Evolutionary conservation across 768 basidiomycete genomes (phyloP), one percentile per base, ranked within the genome.

Genomic region (Russula griseocarnosa): DNA sequence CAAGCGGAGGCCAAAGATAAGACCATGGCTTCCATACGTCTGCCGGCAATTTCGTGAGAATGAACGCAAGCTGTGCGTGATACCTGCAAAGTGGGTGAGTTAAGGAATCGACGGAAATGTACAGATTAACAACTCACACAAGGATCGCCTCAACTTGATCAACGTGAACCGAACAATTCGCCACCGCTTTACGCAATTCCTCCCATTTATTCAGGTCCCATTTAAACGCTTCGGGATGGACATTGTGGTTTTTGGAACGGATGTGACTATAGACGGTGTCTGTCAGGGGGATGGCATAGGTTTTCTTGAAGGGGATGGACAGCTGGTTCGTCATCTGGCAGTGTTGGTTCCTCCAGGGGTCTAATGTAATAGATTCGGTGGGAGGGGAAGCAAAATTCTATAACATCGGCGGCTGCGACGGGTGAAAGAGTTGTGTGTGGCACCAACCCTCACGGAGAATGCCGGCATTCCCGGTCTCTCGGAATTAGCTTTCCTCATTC

Each of bases 21-120:
- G 24, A 49, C 58, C 51, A 28, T 52, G 30, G 72, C 76, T 71
- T 61, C 86, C 79, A 34, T 44, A 83, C 95, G 74, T 96, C 86
- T 8, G 81, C 75, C 2, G 96, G 95, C 8, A 98, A 77, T 72
- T 98, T 98, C 14, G 87, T 85, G 66, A 91, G 74, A 36, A 94
- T 82, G 65, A 88, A 94, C 0, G 86, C 79, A 42, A 98, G 83
- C 72, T 96, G 95, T 4, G 93, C 90, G 69, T 97, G 90, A 72
- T 98, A 98, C 51, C 96, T 98, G 68, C 26, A 28, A 50, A 50
- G 49, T 66, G 49, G 60, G 50, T 55, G 66, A 60, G 69, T 65
- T 34, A 30, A 32, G 32, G 38, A 26, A 34, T 61, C 38, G 61
- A 52, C 38, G 30, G 32, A 34, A 64, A 64, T 60, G 44, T 14